Conservation (phyloP, 805 yeast species). For the Metschnikowia sp. region DNA sequence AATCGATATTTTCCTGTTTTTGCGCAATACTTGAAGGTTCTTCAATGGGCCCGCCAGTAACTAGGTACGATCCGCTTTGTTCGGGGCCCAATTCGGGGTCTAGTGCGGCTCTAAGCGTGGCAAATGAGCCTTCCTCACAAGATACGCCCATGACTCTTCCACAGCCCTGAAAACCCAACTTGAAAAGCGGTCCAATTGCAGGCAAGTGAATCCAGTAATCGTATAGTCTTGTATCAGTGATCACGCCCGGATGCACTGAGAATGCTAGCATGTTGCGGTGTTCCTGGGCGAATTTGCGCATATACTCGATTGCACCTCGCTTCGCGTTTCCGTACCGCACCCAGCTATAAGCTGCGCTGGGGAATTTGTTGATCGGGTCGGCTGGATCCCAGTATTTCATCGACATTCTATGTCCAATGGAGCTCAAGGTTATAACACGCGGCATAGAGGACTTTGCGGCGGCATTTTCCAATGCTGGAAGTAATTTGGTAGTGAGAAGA, state of each 20-base stretch:
- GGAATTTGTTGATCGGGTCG: slow-evolving; percentile 22
- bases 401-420: slow-evolving; percentile 31
- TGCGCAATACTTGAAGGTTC: slow-evolving; percentile 24
- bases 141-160: slow-evolving; percentile 25
- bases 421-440: slow-evolving; percentile 30
- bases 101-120: slow-evolving; percentile 33
- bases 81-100: slow-evolving; percentile 23
- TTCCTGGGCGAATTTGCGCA: slow-evolving; percentile 24
- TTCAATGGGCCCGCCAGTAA: slow-evolving; percentile 30
- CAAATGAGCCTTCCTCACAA: slow-evolving; percentile 32
- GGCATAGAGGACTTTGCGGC: slow-evolving; percentile 20
- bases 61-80: slow-evolving; percentile 30
- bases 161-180: slow-evolving; percentile 13
- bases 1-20: slow-evolving; percentile 19
- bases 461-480: slow-evolving; percentile 25
- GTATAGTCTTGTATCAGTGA: slow-evolving; percentile 33
- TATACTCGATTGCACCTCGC: slow-evolving; percentile 30
- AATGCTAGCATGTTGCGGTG: slow-evolving; percentile 31
- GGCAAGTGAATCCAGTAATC: slow-evolving; percentile 26
- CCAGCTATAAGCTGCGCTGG: slow-evolving; percentile 27
- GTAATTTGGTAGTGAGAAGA: slow-evolving; percentile 29
- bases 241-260: slow-evolving; percentile 40
- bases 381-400: slow-evolving; percentile 24
- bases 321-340: slow-evolving; percentile 37
- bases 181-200: slow-evolving; percentile 21